Evolutionary conservation across 2,329 filamentous ascomycete species (phyloP).

Genomic region (Claviceps arundinis): DNA sequence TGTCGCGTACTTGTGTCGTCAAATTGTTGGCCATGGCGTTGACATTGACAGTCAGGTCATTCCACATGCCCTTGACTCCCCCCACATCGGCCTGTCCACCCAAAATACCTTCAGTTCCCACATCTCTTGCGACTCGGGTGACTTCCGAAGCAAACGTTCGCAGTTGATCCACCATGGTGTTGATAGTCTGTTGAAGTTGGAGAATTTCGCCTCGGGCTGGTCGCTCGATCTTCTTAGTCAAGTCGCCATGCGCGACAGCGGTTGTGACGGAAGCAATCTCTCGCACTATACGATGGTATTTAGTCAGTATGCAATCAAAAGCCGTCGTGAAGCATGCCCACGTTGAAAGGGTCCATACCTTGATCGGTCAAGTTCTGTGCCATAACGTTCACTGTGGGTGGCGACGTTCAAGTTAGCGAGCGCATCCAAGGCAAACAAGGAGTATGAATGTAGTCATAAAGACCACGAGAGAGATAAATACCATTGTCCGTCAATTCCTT

Average conservation of each 20-base stretch:
- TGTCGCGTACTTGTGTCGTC: constrained; percentile 85
- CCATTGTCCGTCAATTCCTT: constrained; percentile 87
- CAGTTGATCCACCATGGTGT: constrained; percentile 80
- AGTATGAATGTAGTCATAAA: background rate
- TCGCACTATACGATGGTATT: constrained; percentile 39
- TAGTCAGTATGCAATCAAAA: background rate
- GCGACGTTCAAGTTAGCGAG: constrained; percentile 11
- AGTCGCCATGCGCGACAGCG: constrained; percentile 68
- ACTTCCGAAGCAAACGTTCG: constrained; percentile 76
- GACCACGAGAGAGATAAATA: constrained; percentile 17
- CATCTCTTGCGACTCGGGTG: constrained; percentile 68
- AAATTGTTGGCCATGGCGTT: constrained; percentile 82
- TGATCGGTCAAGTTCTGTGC: constrained; percentile 71
- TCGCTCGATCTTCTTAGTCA: constrained; percentile 74
- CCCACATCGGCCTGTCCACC: constrained; percentile 74
- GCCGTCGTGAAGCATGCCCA: no score
- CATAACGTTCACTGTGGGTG: constrained; percentile 59
- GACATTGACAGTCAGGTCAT: constrained; percentile 73
- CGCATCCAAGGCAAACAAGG: background rate
- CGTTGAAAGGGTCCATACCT: constrained; percentile 25
- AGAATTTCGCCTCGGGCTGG: constrained; percentile 72
- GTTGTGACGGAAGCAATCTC: constrained; percentile 78
- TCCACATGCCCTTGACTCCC: constrained; percentile 80
- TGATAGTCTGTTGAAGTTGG: constrained; percentile 74
- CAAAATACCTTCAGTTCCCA: constrained; percentile 71